Conservation (phyloP, 148 eudicot genomes). For the Diospyros kaki region DNA sequence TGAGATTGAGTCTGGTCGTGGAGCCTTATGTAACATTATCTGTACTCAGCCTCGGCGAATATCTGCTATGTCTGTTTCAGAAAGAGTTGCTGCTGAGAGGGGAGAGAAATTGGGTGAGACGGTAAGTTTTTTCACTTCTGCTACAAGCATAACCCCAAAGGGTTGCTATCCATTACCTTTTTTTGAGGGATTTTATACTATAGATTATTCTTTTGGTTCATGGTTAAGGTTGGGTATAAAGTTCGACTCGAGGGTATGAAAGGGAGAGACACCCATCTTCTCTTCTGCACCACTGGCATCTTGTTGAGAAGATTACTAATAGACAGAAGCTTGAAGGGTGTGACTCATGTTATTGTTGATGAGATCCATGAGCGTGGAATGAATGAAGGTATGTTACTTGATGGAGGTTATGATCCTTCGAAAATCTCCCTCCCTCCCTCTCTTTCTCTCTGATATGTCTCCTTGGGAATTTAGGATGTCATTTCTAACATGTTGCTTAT, state of each 20-base stretch:
- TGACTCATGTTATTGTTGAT: constrained; percentile 92
- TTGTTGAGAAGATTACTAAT: constrained; percentile 84
- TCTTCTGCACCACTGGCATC: constrained; percentile 97
- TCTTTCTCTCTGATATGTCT: neutral
- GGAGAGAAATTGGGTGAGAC: constrained; percentile 96
- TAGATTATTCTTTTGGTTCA: neutral
- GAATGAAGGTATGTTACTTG: constrained; percentile 73
- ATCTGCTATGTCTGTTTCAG: constrained; percentile 97
- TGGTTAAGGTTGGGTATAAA: constrained; percentile 87
- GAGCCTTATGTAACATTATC: constrained; percentile 72
- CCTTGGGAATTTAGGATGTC: neutral
- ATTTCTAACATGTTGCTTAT: constrained; percentile 16
- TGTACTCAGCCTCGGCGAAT: constrained; percentile 98
- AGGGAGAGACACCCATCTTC: constrained; percentile 92
- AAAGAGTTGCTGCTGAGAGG: constrained; percentile 91
- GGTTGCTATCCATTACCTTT: neutral
- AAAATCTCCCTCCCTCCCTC: too few relatives aligned
- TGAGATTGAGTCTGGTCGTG: constrained; percentile 73
- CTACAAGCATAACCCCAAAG: neutral
- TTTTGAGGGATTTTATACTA: neutral
- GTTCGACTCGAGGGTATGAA: constrained; percentile 95
- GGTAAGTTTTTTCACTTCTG: constrained; percentile 43
- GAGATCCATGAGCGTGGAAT: constrained; percentile 99
- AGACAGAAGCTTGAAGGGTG: constrained; percentile 86
- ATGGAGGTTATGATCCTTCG: neutral